A percentile compares a stretch with the other conserved stretches of the same genome.
phyloP scores from a whole-genome alignment of 2,329 filamentous ascomycete species.

The Geosmithia flava region DNA sequence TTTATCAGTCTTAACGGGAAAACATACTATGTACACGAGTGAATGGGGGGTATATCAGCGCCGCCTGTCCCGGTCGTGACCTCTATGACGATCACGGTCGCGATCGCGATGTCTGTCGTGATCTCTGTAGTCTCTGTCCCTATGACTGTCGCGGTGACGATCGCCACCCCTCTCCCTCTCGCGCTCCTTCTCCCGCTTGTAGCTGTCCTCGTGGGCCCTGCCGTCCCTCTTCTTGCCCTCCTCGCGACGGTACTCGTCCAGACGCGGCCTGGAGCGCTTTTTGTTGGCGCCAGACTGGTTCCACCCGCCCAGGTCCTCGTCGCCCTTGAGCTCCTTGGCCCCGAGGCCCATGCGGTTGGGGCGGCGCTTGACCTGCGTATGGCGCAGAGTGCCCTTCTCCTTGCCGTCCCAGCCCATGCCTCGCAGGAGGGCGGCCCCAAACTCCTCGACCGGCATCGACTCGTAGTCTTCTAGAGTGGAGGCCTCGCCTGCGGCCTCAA shows the following conservation, averaged over 20 bases:
- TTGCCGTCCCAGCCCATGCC: constrained; percentile 92
- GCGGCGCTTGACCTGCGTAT: constrained; percentile 56
- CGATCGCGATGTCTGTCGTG: neutral
- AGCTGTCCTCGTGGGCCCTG: constrained; percentile 27
- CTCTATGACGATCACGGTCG: neutral
- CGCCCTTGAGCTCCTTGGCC: constrained; percentile 65
- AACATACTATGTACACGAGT: neutral
- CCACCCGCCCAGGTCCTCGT: constrained; percentile 68
- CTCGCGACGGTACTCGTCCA: constrained; percentile 36
- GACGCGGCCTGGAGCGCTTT: constrained; percentile 24
- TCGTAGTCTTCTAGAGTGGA: constrained; percentile 77
- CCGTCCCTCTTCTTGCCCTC: constrained; percentile 30
- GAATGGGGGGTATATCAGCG: neutral
- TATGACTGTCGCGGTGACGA: constrained; percentile 6
- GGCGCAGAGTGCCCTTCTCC: constrained; percentile 32
- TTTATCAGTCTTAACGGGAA: too few relatives aligned
- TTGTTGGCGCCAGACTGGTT: constrained; percentile 53
- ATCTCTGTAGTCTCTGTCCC: neutral
- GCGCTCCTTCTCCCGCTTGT: constrained; percentile 32
- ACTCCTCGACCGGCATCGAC: constrained; percentile 84
- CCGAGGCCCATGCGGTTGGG: constrained; percentile 80
- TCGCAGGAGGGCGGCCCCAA: constrained; percentile 77
- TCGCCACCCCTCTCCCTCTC: constrained; percentile 23
- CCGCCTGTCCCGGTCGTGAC: constrained; percentile 1
- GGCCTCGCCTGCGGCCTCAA: constrained; percentile 58